Evolutionary conservation across 1,284 basidiomycete genomes (phyloP), one percentile per base, ranked within the genome.

Genomic region (Vanrija humicola): DNA sequence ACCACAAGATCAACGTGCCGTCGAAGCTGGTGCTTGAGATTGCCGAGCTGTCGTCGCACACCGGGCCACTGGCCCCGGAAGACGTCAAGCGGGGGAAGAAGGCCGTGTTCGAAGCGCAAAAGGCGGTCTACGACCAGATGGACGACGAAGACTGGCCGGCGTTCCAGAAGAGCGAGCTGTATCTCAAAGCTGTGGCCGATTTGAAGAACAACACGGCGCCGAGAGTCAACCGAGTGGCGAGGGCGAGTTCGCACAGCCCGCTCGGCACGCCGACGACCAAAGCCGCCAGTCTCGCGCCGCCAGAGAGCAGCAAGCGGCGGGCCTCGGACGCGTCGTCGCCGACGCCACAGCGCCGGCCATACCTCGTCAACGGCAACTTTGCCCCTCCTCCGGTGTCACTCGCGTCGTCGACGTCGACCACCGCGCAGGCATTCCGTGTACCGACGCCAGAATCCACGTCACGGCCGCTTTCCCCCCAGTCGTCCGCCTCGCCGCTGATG

Each of bases 111-210:
- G 77, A 88, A 3, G 85, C 90, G 1, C 95, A 98, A 70, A 79
- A 81, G 55, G 88, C 93, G 62, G 85, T 94, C 1, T 89, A 94
- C 67, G 82, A 85, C 28, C 84, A 88, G 51, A 94, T 98, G 89
- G 86, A 89, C 63, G 87, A 94, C 64, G 87, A 89, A 51, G 92
- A 96, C 71, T 96, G 94, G 74, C 85, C 88, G 46, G 84, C 85
- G 7, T 98, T 98, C 71, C 84, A 86, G 65, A 80, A 83, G 58
- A 91, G 89, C 39, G 90, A 94, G 64, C 81, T 97, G 9, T 97
- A 89, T 84, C 88, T 92, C 77, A 87, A 90, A 52, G 91, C 90
- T 0, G 79, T 88, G 2, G 84, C 86, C 3, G 90, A 97, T 67
- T 79, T 87, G 3, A 62, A 59, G 52, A 43, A 39, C 7, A 34